Evolutionary conservation across 1,284 basidiomycete species (phyloP).

Genomic region (Pseudozyma tsukubaensis): DNA sequence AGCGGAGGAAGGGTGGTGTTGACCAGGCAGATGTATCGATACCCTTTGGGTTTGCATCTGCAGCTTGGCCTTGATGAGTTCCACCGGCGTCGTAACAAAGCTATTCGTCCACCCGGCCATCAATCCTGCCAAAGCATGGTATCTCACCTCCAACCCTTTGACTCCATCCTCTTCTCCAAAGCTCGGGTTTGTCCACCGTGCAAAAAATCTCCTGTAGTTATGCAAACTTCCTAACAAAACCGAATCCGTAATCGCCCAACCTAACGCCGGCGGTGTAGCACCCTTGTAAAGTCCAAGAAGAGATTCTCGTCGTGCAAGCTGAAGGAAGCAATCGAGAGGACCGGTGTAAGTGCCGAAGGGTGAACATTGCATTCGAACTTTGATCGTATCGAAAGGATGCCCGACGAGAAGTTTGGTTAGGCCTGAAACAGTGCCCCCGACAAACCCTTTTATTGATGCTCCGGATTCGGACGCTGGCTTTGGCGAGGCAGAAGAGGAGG

Average conservation of each 20-base stretch:
- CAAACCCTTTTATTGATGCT: constrained; percentile 66
- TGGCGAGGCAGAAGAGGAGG: not conserved
- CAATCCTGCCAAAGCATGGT: constrained; percentile 74
- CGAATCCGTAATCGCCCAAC: constrained; percentile 81
- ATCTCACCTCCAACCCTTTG: constrained; percentile 41
- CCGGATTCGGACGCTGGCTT: constrained; percentile 20
- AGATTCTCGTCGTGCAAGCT: constrained; percentile 76
- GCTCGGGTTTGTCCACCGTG: constrained; percentile 19
- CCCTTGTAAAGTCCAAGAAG: constrained; percentile 70
- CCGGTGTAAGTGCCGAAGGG: constrained; percentile 78
- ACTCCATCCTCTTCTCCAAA: constrained; percentile 27
- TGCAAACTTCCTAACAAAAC: constrained; percentile 78
- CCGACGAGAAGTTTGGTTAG: constrained; percentile 70
- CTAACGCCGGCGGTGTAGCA: constrained; percentile 77
- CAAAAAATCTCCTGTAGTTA: constrained; percentile 50
- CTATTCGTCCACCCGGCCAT: constrained; percentile 81
- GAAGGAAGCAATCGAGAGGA: constrained; percentile 76
- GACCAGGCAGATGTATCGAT: constrained; percentile 57
- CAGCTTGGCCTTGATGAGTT: constrained; percentile 75
- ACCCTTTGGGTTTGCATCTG: constrained; percentile 78
- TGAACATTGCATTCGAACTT: constrained; percentile 80
- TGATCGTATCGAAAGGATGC: constrained; percentile 76
- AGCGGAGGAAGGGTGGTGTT: not conserved
- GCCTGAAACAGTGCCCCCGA: constrained; percentile 68
- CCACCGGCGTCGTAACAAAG: constrained; percentile 76